Conservation (phyloP, 768 basidiomycete genomes). For the Suillus alpinus region DNA sequence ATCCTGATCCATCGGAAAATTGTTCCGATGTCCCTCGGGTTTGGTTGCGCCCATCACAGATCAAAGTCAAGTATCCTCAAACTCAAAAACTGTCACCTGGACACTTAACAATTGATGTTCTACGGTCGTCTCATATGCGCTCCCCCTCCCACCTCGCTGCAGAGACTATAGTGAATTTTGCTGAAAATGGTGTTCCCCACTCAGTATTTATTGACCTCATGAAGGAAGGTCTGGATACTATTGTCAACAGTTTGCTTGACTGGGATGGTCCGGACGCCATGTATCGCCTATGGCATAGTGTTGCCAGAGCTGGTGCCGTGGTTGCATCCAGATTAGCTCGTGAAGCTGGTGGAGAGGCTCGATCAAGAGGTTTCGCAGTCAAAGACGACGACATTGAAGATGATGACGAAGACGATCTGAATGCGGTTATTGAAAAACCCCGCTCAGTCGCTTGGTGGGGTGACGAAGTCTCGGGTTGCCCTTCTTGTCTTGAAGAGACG, state of each 20-base stretch:
- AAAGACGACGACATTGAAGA: constrained; percentile 35
- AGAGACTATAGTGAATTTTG: constrained; percentile 62
- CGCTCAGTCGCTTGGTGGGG: constrained; percentile 67
- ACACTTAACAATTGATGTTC: constrained; percentile 50
- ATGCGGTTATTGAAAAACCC: constrained; percentile 24
- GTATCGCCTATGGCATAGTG: constrained; percentile 39
- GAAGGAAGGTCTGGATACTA: constrained; percentile 30
- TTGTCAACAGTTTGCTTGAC: constrained; percentile 38
- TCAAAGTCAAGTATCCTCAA: constrained; percentile 43
- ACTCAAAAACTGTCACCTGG: constrained; percentile 34
- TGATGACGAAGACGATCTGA: constrained; percentile 37
- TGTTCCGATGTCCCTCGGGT: constrained; percentile 21
- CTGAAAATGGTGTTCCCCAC: constrained; percentile 58
- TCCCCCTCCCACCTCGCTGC: constrained; percentile 46
- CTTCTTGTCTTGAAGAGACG: constrained; percentile 64
- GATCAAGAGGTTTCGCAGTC: constrained; percentile 43
- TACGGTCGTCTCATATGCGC: constrained; percentile 48
- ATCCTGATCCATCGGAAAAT: constrained; percentile 25
- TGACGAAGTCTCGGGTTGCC: constrained; percentile 59
- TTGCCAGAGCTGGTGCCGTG: constrained; percentile 41
- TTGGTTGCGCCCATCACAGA: constrained; percentile 40
- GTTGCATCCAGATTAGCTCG: constrained; percentile 38
- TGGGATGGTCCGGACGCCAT: constrained; percentile 46
- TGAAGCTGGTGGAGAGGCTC: constrained; percentile 31
- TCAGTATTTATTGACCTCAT: constrained; percentile 39